phyloP scores from a whole-genome alignment of 352 stramenopile species.

The Phytophthora constricta region DNA sequence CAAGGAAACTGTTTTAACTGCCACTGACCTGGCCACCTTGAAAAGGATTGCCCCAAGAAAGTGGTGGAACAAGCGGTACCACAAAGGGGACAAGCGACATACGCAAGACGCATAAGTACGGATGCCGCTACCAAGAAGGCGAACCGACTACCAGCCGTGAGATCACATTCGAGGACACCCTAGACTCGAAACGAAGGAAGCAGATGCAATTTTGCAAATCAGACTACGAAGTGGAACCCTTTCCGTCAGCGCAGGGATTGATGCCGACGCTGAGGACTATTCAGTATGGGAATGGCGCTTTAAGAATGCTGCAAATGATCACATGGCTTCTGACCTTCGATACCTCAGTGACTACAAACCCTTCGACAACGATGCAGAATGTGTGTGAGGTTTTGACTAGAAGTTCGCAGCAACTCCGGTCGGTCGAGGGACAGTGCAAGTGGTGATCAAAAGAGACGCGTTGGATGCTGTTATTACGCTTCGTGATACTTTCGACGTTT shows the following conservation, averaged over 20 bases:
- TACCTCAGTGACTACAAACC: conserved; percentile 15
- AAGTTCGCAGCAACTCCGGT: conserved; percentile 8
- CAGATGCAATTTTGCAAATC: no score
- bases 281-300: conserved; percentile 7
- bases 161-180: no score
- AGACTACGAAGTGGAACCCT: no score
- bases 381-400: conserved; percentile 11
- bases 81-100: no score
- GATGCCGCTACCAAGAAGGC: no score
- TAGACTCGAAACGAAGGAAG: no score
- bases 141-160: no score
- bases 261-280: not conserved
- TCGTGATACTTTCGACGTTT: not conserved
- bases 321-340: conserved; percentile 1
- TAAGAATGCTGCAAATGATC: conserved; percentile 13
- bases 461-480: not conserved
- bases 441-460: conserved; percentile 1
- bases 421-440: not conserved
- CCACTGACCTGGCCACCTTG: not conserved
- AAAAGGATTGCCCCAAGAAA: conserved; percentile 1
- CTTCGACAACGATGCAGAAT: not conserved
- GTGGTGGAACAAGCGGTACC: not conserved
- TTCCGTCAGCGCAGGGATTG: no score
- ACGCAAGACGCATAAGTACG: no score
- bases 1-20: not conserved